Evolutionary conservation across 176 grass and related monocot genomes (phyloP), one percentile per base, ranked within the genome.

Genomic region (Avena sativa): DNA sequence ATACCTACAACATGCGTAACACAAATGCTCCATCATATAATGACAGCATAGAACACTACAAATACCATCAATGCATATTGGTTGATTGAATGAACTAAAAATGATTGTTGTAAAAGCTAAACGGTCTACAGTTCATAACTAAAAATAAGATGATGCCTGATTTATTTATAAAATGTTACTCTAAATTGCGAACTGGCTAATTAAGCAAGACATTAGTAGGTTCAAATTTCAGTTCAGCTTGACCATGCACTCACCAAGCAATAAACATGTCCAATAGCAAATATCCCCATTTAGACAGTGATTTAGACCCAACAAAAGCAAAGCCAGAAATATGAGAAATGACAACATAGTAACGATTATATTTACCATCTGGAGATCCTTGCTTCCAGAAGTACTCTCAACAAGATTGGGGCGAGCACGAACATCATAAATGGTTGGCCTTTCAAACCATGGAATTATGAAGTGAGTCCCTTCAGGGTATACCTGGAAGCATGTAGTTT

Each of bases 401-500:
- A 95, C 92, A 72, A 97, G 89, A 93, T 97, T 92, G 11, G 95
- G 95, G 34, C 87, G 89, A 80, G 95, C 92, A 32, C 95, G 95
- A 50, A 97, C 92, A 83, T 97, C 92, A 82, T 97, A 97, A 89
- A 97, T 97, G 70, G 93, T 94, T 74, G 95, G 92, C 34, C 95
- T 92, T 79, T 95, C 95, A 72, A 95, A 90, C 91, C 89, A 97
- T 28, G 95, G 93, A 81, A 95, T 97, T 65, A 95, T 95, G 53
- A 97, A 93, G 84, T 97, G 95, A 61, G 95, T 97, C 78, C 95
- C 95, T 84, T 97, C 95, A 7, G 92, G 93, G 77, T 97, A 97
- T 17, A 95, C 95, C 93, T 97, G 78, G 12, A 86, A 93, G 80
- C 7, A 86, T 60, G 14, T 28, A 61, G 12, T 63, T 44, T 49